These are phyloP conservation scores for Coccomyxa sp. DNA, from an alignment of 139 green algal genomes.

Conservation along the genomic window DNA sequence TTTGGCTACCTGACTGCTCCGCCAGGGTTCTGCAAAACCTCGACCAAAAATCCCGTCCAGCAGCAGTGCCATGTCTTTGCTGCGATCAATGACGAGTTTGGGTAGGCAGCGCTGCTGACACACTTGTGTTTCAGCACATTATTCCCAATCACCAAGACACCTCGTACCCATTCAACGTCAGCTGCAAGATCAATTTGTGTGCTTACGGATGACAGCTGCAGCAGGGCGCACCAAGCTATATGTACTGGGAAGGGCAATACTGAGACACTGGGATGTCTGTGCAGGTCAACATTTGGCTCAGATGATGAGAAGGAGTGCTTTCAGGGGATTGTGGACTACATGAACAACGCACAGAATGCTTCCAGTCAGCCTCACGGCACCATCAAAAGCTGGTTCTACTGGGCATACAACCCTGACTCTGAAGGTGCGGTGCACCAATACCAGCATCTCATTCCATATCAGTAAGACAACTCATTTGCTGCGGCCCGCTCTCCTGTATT, in stretches of 20 bases:
- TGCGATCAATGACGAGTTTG: background rate
- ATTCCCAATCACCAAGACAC: no score
- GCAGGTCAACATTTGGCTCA: background rate
- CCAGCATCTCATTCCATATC: background rate
- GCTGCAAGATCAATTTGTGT: no score
- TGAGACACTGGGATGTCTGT: background rate
- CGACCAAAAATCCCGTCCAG: no score
- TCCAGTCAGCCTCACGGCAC: background rate
- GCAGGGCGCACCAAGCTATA: no score
- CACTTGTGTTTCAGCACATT: no score
- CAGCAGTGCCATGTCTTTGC: background rate
- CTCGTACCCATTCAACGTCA: no score
- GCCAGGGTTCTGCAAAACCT: constrained; percentile 1
- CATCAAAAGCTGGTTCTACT: constrained; percentile 3
- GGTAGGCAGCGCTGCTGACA: background rate
- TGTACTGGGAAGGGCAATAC: background rate
- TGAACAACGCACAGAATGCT: background rate
- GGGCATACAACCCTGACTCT: background rate
- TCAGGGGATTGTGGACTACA: background rate
- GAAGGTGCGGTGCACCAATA: background rate
- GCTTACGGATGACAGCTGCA: no score
- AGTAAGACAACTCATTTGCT: background rate
- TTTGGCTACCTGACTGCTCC: background rate
- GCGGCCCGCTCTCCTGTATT: background rate
- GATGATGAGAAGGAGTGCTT: background rate